phyloP scores from a whole-genome alignment of 176 grass and related monocot genomes.

The Zoysia pacifica region DNA sequence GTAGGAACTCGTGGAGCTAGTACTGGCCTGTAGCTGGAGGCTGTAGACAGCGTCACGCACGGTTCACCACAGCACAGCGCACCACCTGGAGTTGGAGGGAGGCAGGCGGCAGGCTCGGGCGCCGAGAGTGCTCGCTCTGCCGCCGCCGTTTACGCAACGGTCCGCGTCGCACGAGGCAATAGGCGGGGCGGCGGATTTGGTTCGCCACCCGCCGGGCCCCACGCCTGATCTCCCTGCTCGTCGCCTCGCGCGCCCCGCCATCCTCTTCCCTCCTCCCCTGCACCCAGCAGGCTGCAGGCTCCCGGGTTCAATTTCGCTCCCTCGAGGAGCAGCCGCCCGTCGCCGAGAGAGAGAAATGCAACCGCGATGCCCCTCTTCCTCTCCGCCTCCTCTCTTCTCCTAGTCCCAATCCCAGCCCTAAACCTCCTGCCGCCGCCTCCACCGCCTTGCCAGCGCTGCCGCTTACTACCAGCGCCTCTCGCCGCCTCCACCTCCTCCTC shows the following conservation, averaged over 20 bases:
- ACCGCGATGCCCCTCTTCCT: slow-evolving; percentile 53
- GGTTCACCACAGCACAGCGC: no score
- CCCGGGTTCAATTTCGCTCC: no score
- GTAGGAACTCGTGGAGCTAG: no score
- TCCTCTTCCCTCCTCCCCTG: neutral
- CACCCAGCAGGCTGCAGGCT: no score
- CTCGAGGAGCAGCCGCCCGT: neutral
- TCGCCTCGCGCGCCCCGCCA: neutral
- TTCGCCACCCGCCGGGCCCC: neutral
- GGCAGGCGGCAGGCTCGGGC: no score
- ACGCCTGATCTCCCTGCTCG: neutral
- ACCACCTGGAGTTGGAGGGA: no score
- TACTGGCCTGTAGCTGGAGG: no score
- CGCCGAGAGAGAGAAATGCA: slow-evolving; percentile 20
- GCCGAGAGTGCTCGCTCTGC: no score
- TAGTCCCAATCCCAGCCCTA: slow-evolving; percentile 32
- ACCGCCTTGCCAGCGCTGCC: neutral
- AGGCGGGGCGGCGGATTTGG: neutral
- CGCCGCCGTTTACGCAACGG: no score
- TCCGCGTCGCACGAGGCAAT: neutral
- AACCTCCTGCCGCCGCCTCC: neutral
- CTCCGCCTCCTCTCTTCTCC: neutral
- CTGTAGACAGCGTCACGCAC: no score
- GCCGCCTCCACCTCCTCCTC: neutral
- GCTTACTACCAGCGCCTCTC: neutral